phyloP scores from a whole-genome alignment of 2,329 filamentous ascomycete species.

The Penicillium glabrum region DNA sequence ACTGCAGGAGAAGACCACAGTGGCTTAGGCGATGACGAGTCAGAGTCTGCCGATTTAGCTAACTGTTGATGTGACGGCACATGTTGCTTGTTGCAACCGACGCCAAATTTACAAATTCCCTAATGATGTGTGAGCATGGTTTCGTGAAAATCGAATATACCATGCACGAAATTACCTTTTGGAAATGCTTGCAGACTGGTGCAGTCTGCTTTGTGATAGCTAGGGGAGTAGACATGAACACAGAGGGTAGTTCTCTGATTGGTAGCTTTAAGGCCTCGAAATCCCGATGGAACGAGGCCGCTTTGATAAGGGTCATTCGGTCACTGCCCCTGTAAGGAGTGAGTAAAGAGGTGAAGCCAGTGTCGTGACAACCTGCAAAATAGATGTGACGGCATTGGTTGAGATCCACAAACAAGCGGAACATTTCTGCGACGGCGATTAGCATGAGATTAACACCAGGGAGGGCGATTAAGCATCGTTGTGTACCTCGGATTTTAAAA shows the following conservation, averaged over 20 bases:
- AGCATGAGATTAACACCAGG: constrained; percentile 10
- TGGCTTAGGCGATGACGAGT: constrained; percentile 16
- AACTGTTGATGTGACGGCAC: constrained; percentile 26
- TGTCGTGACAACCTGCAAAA: constrained; percentile 63
- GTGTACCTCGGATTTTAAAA: constrained; percentile 59
- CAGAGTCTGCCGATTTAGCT: constrained; percentile 15
- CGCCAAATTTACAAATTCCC: constrained; percentile 36
- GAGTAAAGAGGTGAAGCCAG: constrained; percentile 58
- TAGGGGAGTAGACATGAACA: constrained; percentile 52
- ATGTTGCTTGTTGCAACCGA: constrained; percentile 32
- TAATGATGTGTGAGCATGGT: constrained; percentile 9
- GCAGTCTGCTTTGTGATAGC: constrained; percentile 11
- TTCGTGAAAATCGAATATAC: neutral
- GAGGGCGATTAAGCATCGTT: neutral
- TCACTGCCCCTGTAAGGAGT: constrained; percentile 53
- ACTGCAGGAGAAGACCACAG: constrained; percentile 11
- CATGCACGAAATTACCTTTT: constrained; percentile 25
- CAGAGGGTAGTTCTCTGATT: constrained; percentile 51
- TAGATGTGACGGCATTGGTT: constrained; percentile 65
- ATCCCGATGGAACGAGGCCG: constrained; percentile 53
- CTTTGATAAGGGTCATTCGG: constrained; percentile 57
- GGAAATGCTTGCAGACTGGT: constrained; percentile 30
- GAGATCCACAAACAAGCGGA: constrained; percentile 55
- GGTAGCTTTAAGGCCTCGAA: constrained; percentile 54
- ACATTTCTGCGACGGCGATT: constrained; percentile 27